These are phyloP conservation scores for Diutina neorugosa DNA, from an alignment of 1,139 yeast species.

Conservation along the genomic window DNA sequence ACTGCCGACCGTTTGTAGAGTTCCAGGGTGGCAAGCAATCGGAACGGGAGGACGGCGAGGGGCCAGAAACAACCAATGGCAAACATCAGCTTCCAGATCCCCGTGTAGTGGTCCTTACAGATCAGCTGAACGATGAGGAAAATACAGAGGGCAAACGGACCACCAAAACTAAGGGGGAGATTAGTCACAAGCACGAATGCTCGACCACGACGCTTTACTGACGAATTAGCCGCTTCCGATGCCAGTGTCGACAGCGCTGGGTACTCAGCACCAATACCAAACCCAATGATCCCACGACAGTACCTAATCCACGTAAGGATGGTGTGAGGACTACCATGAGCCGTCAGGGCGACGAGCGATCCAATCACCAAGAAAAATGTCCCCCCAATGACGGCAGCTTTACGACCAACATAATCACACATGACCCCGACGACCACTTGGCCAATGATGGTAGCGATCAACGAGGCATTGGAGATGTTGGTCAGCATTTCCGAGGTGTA, in stretches of 20 bases:
- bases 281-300: constrained; percentile 57
- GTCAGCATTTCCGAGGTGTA: constrained; percentile 37
- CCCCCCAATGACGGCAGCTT: constrained; percentile 45
- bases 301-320: constrained; percentile 71
- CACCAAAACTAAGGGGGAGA: constrained; percentile 62
- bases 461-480: constrained; percentile 44
- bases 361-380: constrained; percentile 44
- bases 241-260: constrained; percentile 62
- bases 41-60: constrained; percentile 55
- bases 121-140: constrained; percentile 58
- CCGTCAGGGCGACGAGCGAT: constrained; percentile 42
- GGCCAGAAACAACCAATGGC: constrained; percentile 75
- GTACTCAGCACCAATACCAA: constrained; percentile 72
- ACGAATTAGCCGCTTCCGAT: constrained; percentile 60
- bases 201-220: constrained; percentile 50
- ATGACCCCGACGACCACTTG: constrained; percentile 42
- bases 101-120: constrained; percentile 19
- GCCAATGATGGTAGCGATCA: constrained; percentile 50
- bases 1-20: constrained; percentile 43
- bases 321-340: constrained; percentile 39
- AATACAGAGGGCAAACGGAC: constrained; percentile 60
- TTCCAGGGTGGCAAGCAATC: constrained; percentile 58
- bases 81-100: constrained; percentile 64
- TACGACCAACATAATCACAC: constrained; percentile 47
- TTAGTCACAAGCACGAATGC: constrained; percentile 57